Evolutionary conservation across 306 rosid genomes (phyloP).

Genomic region (Argentina anserina): DNA sequence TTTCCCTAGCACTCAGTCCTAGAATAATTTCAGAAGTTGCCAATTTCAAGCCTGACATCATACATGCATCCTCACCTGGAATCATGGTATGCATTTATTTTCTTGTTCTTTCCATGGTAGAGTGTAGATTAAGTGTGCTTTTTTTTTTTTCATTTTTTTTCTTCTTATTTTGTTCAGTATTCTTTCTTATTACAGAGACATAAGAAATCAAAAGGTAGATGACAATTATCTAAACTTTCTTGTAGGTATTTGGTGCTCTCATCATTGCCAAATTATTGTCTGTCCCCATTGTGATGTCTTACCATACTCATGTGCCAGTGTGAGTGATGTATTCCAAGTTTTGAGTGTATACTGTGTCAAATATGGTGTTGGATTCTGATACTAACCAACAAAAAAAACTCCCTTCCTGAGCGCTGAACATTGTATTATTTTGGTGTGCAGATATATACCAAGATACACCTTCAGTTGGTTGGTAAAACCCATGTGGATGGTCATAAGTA

Average conservation of each 20-base stretch:
- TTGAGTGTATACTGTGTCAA: background rate
- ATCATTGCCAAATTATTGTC: slow-evolving; percentile 72
- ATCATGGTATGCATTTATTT: slow-evolving; percentile 60
- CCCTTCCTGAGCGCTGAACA: background rate
- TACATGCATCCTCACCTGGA: slow-evolving; percentile 98
- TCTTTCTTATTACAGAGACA: slow-evolving; percentile 1
- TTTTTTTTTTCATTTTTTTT: background rate
- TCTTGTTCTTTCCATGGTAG: slow-evolving; percentile 6
- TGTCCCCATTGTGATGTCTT: slow-evolving; percentile 97
- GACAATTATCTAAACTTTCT: slow-evolving; percentile 21
- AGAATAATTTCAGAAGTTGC: slow-evolving; percentile 97
- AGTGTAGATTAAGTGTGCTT: background rate
- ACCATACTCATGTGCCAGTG: slow-evolving; percentile 98
- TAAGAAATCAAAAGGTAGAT: slow-evolving; percentile 9
- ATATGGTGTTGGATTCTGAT: background rate
- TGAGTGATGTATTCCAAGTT: slow-evolving; percentile 33
- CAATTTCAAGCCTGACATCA: slow-evolving; percentile 93
- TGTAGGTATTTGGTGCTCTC: slow-evolving; percentile 95
- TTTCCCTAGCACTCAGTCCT: slow-evolving; percentile 97
- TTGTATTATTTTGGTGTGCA: slow-evolving; percentile 28
- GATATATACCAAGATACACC: slow-evolving; percentile 97
- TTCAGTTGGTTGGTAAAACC: slow-evolving; percentile 99
- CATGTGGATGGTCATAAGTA: slow-evolving; percentile 97
- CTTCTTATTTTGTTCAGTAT: background rate
- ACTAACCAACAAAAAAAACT: background rate